A percentile compares a stretch with the other conserved stretches of the same genome.
phyloP scores from a whole-genome alignment of 1,139 yeast genomes.

The Blastobotrys aristatus region DNA sequence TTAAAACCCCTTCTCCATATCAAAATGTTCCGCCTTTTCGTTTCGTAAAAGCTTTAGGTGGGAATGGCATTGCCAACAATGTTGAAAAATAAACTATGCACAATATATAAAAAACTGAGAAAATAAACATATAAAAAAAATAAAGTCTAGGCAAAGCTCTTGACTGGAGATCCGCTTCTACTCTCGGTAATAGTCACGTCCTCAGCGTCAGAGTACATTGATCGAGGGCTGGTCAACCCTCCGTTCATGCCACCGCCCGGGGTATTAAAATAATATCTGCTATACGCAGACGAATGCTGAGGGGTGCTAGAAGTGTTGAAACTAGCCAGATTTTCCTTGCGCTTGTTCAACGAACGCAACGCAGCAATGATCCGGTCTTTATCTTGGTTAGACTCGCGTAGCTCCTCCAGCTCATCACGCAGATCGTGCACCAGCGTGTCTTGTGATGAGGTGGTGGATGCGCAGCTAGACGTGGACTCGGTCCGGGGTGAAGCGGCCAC shows the following conservation, averaged over 20 bases:
- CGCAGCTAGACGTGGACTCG: constrained; percentile 1
- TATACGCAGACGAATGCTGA: constrained; percentile 20
- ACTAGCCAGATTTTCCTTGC: constrained; percentile 27
- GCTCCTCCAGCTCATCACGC: constrained; percentile 63
- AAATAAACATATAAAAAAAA: background rate
- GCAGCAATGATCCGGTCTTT: constrained; percentile 80
- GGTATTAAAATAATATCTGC: constrained; percentile 20
- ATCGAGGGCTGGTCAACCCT: constrained; percentile 8
- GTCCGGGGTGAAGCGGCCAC: constrained; percentile 8
- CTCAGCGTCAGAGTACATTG: constrained; percentile 10
- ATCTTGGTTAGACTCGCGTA: constrained; percentile 55
- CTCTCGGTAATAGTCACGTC: constrained; percentile 12
- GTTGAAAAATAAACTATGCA: too few relatives aligned
- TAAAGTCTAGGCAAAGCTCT: constrained; percentile 9
- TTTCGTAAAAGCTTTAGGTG: too few relatives aligned
- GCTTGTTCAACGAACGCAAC: constrained; percentile 35
- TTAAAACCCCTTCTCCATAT: too few relatives aligned
- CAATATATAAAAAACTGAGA: too few relatives aligned
- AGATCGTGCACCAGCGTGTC: constrained; percentile 47
- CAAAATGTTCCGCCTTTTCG: too few relatives aligned
- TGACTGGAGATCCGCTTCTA: constrained; percentile 9
- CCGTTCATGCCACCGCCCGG: background rate
- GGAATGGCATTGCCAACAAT: too few relatives aligned
- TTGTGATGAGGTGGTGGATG: constrained; percentile 11
- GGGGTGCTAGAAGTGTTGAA: constrained; percentile 8